Evolutionary conservation across 2,329 filamentous ascomycete species (phyloP).

Genomic region (Tolypocladium amazonense): DNA sequence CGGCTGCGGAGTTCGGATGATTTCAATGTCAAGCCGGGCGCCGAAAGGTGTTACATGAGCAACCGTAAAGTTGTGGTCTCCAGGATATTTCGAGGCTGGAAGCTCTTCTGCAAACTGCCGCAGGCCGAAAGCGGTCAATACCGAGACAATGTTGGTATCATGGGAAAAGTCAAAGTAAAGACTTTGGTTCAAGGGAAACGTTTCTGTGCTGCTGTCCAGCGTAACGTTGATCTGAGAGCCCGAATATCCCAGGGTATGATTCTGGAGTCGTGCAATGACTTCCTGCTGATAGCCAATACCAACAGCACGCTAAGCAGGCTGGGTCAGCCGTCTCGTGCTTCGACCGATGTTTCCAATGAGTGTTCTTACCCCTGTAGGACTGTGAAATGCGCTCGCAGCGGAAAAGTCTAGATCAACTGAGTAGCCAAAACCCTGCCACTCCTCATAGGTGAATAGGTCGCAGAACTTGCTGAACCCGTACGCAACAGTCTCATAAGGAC

Average conservation of each 20-base stretch:
- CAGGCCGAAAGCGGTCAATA: conserved; percentile 63
- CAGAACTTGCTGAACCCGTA: conserved; percentile 69
- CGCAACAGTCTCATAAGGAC: conserved; percentile 68
- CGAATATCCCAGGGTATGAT: conserved; percentile 51
- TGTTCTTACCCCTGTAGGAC: conserved; percentile 45
- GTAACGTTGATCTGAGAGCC: conserved; percentile 58
- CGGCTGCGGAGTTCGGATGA: conserved; percentile 58
- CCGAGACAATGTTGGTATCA: conserved; percentile 61
- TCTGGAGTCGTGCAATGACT: conserved; percentile 57
- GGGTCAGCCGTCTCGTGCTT: background rate
- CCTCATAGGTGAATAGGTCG: conserved; percentile 61
- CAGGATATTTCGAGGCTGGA: conserved; percentile 42
- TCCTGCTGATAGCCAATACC: conserved; percentile 67
- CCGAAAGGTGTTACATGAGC: conserved; percentile 62
- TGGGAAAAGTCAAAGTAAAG: conserved; percentile 73
- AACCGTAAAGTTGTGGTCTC: conserved; percentile 52
- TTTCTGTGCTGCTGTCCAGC: conserved; percentile 54
- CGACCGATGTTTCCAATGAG: background rate
- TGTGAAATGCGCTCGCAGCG: conserved; percentile 50
- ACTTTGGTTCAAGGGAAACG: conserved; percentile 63
- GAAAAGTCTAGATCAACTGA: conserved; percentile 56
- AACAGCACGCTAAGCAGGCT: conserved; percentile 42
- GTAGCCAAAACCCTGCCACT: conserved; percentile 66
- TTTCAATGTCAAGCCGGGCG: conserved; percentile 61
- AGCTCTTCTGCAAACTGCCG: conserved; percentile 55